Percentiles rank a stretch among this genome's conserved stretches.
Evolutionary conservation across 305 asterid genomes (phyloP).

Genomic region (Fraxinus sp.): DNA sequence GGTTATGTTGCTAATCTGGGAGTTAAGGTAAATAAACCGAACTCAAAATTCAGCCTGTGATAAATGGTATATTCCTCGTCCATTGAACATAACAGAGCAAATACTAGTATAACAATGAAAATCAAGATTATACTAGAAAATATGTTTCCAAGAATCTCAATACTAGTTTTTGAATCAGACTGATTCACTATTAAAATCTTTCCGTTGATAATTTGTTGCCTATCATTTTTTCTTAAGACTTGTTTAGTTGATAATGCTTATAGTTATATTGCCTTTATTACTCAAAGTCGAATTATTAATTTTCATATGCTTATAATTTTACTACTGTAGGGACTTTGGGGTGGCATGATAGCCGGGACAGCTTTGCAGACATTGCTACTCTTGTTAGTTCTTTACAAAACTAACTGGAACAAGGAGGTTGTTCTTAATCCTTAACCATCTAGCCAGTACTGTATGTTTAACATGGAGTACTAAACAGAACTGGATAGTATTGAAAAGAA

Average conservation of each 20-base stretch:
- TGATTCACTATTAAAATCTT: neutral
- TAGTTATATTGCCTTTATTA: neutral
- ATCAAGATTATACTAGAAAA: neutral
- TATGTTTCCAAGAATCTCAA: neutral
- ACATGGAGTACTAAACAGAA: neutral
- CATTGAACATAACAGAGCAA: neutral
- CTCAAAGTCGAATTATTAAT: neutral
- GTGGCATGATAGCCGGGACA: constrained; percentile 57
- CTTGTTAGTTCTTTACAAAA: constrained; percentile 44
- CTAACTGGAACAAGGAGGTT: constrained; percentile 60
- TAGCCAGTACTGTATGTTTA: neutral
- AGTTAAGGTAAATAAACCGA: constrained; percentile 37
- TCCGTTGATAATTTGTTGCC: neutral
- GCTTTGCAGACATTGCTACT: constrained; percentile 49
- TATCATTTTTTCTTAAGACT: neutral
- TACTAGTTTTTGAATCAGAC: neutral
- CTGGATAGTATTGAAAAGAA: neutral
- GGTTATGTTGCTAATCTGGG: constrained; percentile 48
- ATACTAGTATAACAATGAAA: neutral
- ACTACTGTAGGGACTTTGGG: constrained; percentile 52
- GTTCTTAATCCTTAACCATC: neutral
- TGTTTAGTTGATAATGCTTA: neutral
- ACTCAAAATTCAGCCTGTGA: neutral
- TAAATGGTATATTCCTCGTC: neutral
- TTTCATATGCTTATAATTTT: too few relatives aligned